Evolutionary conservation across 1,139 yeast genomes (phyloP).

Genomic region (Zygosaccharomyces sapae): DNA sequence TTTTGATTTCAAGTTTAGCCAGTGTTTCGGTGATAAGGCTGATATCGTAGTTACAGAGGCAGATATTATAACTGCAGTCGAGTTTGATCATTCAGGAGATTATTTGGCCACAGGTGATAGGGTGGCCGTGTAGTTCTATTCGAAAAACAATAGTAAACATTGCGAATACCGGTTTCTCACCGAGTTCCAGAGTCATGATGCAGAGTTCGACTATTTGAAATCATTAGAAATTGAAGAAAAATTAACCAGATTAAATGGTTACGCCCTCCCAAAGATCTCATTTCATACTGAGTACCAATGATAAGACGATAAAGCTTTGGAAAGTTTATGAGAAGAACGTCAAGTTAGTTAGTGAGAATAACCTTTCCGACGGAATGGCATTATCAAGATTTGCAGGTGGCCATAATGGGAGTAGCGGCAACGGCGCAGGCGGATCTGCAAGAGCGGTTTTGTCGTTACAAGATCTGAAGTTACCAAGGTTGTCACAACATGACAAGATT

Average conservation of each 20-base stretch:
- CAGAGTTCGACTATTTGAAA: slow-evolving; percentile 95
- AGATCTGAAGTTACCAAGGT: slow-evolving; percentile 72
- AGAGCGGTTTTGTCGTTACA: slow-evolving; percentile 30
- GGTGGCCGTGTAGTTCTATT: slow-evolving; percentile 97
- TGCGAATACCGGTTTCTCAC: slow-evolving; percentile 96
- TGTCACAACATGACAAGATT: slow-evolving; percentile 88
- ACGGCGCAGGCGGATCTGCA: slow-evolving; percentile 15
- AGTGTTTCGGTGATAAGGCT: slow-evolving; percentile 97
- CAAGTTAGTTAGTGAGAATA: slow-evolving; percentile 87
- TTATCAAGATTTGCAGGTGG: slow-evolving; percentile 14
- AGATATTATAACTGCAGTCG: slow-evolving; percentile 95
- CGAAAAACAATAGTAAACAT: slow-evolving; percentile 74
- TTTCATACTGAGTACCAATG: slow-evolving; percentile 86
- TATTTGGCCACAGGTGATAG: slow-evolving; percentile 97
- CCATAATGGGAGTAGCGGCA: slow-evolving; percentile 13
- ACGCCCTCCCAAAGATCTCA: slow-evolving; percentile 80
- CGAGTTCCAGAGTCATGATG: slow-evolving; percentile 97
- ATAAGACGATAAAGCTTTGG: slow-evolving; percentile 97
- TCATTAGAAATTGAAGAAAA: slow-evolving; percentile 96
- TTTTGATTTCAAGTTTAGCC: slow-evolving; percentile 57
- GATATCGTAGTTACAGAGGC: slow-evolving; percentile 97
- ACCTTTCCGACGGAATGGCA: slow-evolving; percentile 41
- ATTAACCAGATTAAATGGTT: slow-evolving; percentile 98
- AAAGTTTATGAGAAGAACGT: slow-evolving; percentile 89
- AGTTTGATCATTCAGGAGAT: slow-evolving; percentile 92